A percentile compares a stretch with the other conserved stretches of the same genome.
Conservation (phyloP, 495 filamentous ascomycete species). For the Penicillium fimorum region DNA sequence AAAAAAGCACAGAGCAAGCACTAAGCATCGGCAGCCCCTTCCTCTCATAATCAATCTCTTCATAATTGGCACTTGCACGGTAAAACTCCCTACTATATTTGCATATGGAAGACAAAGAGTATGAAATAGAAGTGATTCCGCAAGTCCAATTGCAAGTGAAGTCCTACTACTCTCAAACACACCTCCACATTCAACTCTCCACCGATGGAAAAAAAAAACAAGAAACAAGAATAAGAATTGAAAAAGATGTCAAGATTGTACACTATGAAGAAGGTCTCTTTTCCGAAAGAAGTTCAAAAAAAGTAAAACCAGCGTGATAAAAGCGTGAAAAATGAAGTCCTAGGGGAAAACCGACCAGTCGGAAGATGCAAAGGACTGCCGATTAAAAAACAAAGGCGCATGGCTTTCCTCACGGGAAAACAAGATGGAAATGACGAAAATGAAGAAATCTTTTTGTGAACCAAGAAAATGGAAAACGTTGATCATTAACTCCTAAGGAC, state of each 20-base stretch:
- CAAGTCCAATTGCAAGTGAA: not conserved
- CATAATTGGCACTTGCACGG: not conserved
- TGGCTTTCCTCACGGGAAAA: constrained; percentile 13
- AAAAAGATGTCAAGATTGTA: constrained; percentile 36
- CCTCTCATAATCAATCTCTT: not conserved
- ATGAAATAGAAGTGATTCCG: not conserved
- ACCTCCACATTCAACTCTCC: not conserved
- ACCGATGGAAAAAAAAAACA: constrained; percentile 6
- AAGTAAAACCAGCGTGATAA: constrained; percentile 3
- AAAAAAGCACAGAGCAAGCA: not conserved
- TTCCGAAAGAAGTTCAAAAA: constrained; percentile 11
- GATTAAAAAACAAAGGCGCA: constrained; percentile 22
- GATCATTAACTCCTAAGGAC: constrained; percentile 45
- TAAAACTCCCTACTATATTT: not conserved
- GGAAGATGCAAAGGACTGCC: constrained; percentile 31
- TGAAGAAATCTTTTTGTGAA: constrained; percentile 38
- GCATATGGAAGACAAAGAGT: not conserved
- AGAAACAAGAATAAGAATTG: constrained; percentile 7
- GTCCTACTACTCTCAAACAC: constrained; percentile 3
- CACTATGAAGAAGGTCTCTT: constrained; percentile 27
- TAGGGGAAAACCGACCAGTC: constrained; percentile 32
- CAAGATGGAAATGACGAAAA: constrained; percentile 25
- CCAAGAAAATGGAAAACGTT: constrained; percentile 41
- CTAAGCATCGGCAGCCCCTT: not conserved
- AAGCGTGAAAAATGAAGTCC: constrained; percentile 18